A percentile compares a stretch with the other conserved stretches of the same genome.
phyloP scores from a whole-genome alignment of 1,284 basidiomycete species.

The Ceratobasidium sp. region DNA sequence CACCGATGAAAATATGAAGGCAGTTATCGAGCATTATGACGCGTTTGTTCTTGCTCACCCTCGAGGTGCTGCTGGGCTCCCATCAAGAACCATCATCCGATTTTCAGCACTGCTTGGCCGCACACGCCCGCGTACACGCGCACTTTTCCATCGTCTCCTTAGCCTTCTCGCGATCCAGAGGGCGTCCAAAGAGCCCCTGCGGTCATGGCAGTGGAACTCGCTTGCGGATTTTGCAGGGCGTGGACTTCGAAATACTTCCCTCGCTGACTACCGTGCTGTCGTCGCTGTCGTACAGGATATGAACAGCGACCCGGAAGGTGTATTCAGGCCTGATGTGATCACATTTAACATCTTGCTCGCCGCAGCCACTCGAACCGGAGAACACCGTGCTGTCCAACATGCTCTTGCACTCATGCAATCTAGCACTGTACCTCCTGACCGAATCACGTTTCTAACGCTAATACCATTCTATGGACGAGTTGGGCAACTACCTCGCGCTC shows the following conservation, averaged over 20 bases:
- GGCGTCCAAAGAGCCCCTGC: constrained; percentile 62
- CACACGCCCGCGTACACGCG: constrained; percentile 66
- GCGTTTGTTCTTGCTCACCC: constrained; percentile 57
- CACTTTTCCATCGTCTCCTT: constrained; percentile 69
- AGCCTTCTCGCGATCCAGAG: constrained; percentile 69
- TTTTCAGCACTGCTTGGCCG: constrained; percentile 66
- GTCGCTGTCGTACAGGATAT: constrained; percentile 70
- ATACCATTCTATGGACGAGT: constrained; percentile 66
- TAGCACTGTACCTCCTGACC: constrained; percentile 62
- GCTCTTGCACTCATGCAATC: constrained; percentile 64
- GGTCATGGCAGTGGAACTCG: constrained; percentile 75
- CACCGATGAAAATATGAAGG: constrained; percentile 24
- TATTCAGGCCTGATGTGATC: constrained; percentile 60
- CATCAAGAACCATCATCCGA: constrained; percentile 67
- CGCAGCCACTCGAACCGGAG: constrained; percentile 66
- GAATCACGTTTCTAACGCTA: constrained; percentile 69
- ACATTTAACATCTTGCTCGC: constrained; percentile 74
- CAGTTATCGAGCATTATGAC: constrained; percentile 44
- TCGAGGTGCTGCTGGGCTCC: constrained; percentile 53
- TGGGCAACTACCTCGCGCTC: constrained; percentile 64
- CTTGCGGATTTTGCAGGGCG: constrained; percentile 74
- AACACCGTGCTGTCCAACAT: constrained; percentile 61
- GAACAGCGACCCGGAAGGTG: constrained; percentile 49
- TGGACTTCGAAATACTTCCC: constrained; percentile 67
- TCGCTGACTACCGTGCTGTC: constrained; percentile 69